Evolutionary conservation across 129 eudicot genomes (phyloP).

Genomic region (Logfia minima): DNA sequence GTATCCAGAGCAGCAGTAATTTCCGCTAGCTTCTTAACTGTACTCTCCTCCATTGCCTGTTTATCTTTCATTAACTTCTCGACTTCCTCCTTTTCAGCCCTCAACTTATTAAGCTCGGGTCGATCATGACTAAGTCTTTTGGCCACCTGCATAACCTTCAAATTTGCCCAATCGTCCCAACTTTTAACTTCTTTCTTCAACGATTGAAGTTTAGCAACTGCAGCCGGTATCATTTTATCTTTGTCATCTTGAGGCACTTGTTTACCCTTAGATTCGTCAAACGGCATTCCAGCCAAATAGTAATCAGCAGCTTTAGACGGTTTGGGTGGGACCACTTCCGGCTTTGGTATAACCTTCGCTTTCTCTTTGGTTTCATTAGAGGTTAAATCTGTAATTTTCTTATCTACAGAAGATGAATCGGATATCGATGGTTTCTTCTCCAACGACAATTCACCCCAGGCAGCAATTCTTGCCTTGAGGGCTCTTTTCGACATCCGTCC

Average conservation of each 20-base stretch:
- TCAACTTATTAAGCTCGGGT: constrained; percentile 48
- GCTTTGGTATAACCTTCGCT: constrained; percentile 21
- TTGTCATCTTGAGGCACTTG: constrained; percentile 45
- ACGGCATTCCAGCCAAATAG: constrained; percentile 45
- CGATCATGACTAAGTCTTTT: constrained; percentile 52
- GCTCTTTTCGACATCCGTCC: constrained; percentile 45
- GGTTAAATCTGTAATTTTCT: constrained; percentile 29
- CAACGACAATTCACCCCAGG: constrained; percentile 44
- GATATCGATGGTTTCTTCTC: constrained; percentile 38
- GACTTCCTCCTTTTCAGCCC: constrained; percentile 55
- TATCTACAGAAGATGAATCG: constrained; percentile 32
- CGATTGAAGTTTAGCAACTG: constrained; percentile 34
- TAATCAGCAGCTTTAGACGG: constrained; percentile 34
- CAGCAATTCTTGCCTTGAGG: constrained; percentile 46
- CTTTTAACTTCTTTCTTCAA: constrained; percentile 40
- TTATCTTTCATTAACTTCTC: constrained; percentile 45
- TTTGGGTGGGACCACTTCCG: constrained; percentile 3
- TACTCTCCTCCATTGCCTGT: constrained; percentile 43
- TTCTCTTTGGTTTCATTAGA: constrained; percentile 27
- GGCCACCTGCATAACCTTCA: constrained; percentile 64
- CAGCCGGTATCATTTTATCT: constrained; percentile 36
- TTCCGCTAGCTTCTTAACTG: constrained; percentile 51
- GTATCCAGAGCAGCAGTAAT: constrained; percentile 46
- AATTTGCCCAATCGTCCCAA: constrained; percentile 64
- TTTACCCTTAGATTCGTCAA: constrained; percentile 43